These are phyloP conservation scores for Colletotrichum euphorbiae DNA, from an alignment of 2,329 filamentous ascomycete species.

Conservation along the genomic window DNA sequence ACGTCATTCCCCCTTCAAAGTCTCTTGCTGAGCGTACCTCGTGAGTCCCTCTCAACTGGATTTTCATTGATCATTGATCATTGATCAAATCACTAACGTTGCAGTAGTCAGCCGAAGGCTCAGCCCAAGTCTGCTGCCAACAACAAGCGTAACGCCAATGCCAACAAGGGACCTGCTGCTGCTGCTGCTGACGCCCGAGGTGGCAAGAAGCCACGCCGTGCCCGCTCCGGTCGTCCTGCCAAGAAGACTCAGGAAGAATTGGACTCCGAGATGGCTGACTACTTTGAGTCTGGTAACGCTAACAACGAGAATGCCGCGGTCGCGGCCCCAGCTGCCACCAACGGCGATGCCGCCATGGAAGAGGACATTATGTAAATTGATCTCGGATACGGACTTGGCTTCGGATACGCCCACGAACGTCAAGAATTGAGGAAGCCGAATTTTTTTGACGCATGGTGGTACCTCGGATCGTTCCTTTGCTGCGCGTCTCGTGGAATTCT, in stretches of 20 bases:
- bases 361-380: conserved; percentile 68
- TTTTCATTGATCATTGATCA: no score
- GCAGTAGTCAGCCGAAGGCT: conserved; percentile 68
- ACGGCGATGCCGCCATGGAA: conserved; percentile 73
- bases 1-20: conserved; percentile 74
- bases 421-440: conserved; percentile 7
- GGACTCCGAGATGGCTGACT: conserved; percentile 97
- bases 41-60: conserved; percentile 56
- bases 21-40: conserved; percentile 85
- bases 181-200: conserved; percentile 57
- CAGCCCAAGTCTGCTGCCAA: conserved; percentile 86
- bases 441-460: conserved; percentile 3
- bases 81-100: conserved; percentile 42
- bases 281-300: conserved; percentile 72
- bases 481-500: conserved; percentile 24
- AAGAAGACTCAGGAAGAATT: conserved; percentile 96
- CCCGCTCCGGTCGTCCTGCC: conserved; percentile 72
- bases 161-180: conserved; percentile 53
- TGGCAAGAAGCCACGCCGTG: conserved; percentile 65
- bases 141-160: conserved; percentile 71
- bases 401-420: conserved; percentile 9
- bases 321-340: conserved; percentile 57
- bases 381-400: not conserved
- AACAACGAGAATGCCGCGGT: conserved; percentile 59
- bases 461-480: conserved; percentile 28